Evolutionary conservation across 805 yeast genomes (phyloP).

Genomic region (Zygotorulaspora danielsina): DNA sequence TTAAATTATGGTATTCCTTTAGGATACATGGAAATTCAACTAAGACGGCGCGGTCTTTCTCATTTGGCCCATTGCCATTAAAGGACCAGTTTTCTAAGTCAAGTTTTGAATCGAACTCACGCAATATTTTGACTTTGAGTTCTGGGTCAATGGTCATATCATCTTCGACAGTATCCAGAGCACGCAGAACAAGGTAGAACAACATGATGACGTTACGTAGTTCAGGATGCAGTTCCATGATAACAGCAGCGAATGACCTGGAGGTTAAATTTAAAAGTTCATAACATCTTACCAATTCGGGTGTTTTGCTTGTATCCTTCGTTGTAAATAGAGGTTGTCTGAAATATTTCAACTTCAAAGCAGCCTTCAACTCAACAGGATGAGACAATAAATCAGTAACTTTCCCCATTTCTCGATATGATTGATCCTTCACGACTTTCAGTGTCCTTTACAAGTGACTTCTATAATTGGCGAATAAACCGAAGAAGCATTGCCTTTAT

Average conservation of each 20-base stretch:
- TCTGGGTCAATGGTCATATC: slow-evolving; percentile 80
- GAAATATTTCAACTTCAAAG: slow-evolving; percentile 54
- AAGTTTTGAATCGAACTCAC: slow-evolving; percentile 63
- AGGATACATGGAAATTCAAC: slow-evolving; percentile 72
- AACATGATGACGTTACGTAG: slow-evolving; percentile 75
- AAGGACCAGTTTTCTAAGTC: slow-evolving; percentile 73
- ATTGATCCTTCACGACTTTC: no score
- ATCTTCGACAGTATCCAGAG: slow-evolving; percentile 93
- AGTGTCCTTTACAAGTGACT: no score
- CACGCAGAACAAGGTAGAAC: slow-evolving; percentile 82
- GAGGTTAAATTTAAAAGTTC: slow-evolving; percentile 66
- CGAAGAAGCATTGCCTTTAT: no score
- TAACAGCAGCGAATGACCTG: slow-evolving; percentile 92
- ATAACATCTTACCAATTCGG: slow-evolving; percentile 59
- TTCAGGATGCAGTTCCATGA: slow-evolving; percentile 86
- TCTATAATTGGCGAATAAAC: no score
- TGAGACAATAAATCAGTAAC: slow-evolving; percentile 54
- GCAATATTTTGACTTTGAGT: slow-evolving; percentile 68
- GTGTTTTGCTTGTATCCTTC: slow-evolving; percentile 39
- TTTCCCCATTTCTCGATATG: slow-evolving; percentile 50
- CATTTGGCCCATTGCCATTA: slow-evolving; percentile 66
- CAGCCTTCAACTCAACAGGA: slow-evolving; percentile 70
- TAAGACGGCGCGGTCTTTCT: slow-evolving; percentile 75
- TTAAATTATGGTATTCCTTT: slow-evolving; percentile 65
- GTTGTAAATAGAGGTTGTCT: slow-evolving; percentile 52